Percentiles rank a stretch among this genome's conserved stretches.
phyloP scores from a whole-genome alignment of 257 asterid species.

The Galeopsis tetrahit region DNA sequence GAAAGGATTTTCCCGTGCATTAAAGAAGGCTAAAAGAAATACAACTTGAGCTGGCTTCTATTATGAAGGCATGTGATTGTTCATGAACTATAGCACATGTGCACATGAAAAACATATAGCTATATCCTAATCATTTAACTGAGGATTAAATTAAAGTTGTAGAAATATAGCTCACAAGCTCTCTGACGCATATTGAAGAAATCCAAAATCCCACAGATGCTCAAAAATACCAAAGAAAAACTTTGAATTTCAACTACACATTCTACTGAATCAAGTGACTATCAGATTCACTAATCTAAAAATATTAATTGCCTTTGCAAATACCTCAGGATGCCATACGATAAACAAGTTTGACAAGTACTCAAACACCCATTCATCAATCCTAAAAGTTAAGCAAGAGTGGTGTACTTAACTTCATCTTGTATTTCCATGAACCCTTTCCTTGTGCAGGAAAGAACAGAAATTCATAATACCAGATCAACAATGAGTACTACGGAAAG shows the following conservation, averaged over 20 bases:
- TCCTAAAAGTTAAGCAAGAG: neutral
- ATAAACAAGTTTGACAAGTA: neutral
- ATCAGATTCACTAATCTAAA: constrained; percentile 16
- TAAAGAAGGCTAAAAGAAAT: neutral
- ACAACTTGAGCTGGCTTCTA: constrained; percentile 13
- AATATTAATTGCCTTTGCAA: neutral
- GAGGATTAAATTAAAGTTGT: neutral
- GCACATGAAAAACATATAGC: neutral
- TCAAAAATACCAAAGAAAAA: constrained; percentile 11
- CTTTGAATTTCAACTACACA: constrained; percentile 28
- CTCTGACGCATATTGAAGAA: neutral
- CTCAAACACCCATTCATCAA: constrained; percentile 1
- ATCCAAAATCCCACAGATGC: constrained; percentile 17
- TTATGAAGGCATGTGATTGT: neutral
- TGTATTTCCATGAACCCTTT: neutral
- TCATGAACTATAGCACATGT: neutral
- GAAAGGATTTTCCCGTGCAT: neutral
- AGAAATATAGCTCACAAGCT: constrained; percentile 24
- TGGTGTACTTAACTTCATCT: neutral
- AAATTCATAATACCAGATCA: constrained; percentile 28
- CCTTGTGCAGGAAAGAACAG: constrained; percentile 8
- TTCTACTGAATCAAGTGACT: constrained; percentile 22
- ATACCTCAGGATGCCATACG: constrained; percentile 14
- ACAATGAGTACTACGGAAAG: constrained; percentile 5
- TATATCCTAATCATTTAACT: neutral